Conservation (phyloP, 2,329 filamentous ascomycete species). For the Bertia moriformis region DNA sequence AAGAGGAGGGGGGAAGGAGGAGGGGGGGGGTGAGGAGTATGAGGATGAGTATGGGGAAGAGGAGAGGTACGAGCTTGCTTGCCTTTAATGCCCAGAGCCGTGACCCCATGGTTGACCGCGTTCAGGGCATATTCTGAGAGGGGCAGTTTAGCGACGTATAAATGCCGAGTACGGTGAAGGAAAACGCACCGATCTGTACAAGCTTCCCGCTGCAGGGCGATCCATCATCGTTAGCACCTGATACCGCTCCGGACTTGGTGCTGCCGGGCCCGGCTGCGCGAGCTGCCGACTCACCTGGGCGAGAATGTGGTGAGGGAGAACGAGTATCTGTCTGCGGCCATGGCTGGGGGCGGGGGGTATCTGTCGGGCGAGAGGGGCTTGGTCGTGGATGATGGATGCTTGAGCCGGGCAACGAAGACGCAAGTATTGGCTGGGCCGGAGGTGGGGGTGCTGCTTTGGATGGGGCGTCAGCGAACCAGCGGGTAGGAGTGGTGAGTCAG, state of each 20-base stretch:
- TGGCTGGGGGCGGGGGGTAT: constrained; percentile 25
- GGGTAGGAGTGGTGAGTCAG: background rate
- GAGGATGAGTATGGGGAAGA: constrained; percentile 2
- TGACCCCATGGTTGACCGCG: constrained; percentile 97
- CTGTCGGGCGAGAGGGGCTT: constrained; percentile 5
- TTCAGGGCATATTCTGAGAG: constrained; percentile 89
- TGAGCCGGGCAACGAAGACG: constrained; percentile 3
- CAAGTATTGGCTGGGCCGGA: background rate
- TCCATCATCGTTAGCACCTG: constrained; percentile 9
- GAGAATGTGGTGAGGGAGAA: constrained; percentile 99
- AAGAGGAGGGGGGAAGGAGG: background rate
- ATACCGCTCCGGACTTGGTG: constrained; percentile 8
- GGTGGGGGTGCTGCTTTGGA: background rate
- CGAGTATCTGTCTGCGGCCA: constrained; percentile 89
- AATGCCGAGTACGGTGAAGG: background rate
- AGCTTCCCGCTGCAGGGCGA: constrained; percentile 98
- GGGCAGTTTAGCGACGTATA: too few relatives aligned
- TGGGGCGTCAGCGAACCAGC: background rate
- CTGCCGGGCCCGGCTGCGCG: too few relatives aligned
- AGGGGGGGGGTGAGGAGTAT: constrained; percentile 7
- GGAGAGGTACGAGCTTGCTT: constrained; percentile 16
- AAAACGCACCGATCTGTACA: constrained; percentile 75
- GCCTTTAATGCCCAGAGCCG: constrained; percentile 97
- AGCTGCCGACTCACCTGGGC: constrained; percentile 61
- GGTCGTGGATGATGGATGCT: too few relatives aligned